Conservation (phyloP, 2,329 filamentous ascomycete species). For the Epichloe gansuensis region DNA sequence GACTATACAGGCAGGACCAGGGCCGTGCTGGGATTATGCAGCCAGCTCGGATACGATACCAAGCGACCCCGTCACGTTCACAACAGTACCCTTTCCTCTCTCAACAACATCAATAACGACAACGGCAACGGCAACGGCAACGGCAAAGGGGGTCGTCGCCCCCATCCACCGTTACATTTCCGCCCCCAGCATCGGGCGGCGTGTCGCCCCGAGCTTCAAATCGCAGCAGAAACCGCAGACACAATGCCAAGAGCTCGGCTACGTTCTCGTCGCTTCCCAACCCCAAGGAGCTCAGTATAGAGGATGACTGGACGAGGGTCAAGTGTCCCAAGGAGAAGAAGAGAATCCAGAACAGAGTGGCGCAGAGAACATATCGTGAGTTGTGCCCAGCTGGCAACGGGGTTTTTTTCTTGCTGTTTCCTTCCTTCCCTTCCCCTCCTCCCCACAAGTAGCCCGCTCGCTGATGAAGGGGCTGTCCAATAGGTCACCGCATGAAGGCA, state of each 20-base stretch:
- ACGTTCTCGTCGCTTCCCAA: slow-evolving; percentile 3
- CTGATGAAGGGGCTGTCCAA: neutral
- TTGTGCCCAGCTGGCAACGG: neutral
- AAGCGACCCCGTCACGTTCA: neutral
- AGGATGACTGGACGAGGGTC: slow-evolving; percentile 10
- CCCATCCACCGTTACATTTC: neutral
- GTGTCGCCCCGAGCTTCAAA: neutral
- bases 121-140: neutral
- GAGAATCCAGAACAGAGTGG: slow-evolving; percentile 9
- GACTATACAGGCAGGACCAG: neutral
- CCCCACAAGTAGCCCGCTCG: neutral
- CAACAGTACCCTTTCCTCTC: neutral
- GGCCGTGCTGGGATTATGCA: slow-evolving; percentile 1
- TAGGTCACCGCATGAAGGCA: slow-evolving; percentile 21
- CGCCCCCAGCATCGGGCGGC: neutral
- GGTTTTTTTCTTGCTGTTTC: neutral
- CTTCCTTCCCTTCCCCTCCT: too few species aligned
- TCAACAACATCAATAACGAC: slow-evolving; percentile 1
- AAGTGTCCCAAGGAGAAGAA: slow-evolving; percentile 8
- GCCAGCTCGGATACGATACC: neutral
- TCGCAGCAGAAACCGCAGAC: neutral
- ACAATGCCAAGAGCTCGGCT: neutral
- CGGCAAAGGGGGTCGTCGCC: neutral
- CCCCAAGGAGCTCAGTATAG: slow-evolving; percentile 3
- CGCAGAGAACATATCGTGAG: slow-evolving; percentile 18